Conservation (phyloP, 495 filamentous ascomycete species). For the Penicillium antarcticum region DNA sequence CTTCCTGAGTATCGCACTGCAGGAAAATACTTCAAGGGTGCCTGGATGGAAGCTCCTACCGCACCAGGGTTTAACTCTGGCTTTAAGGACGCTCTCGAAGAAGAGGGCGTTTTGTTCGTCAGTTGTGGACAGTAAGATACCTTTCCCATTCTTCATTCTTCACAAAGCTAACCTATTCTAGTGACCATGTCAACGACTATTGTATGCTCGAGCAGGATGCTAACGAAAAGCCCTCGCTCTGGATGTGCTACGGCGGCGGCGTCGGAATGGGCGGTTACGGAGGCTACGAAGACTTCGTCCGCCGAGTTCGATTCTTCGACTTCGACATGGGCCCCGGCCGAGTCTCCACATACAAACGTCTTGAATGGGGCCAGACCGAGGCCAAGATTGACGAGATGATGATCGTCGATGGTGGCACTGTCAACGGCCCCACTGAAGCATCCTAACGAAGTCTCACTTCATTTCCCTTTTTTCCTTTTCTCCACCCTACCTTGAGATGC, state of each 20-base stretch:
- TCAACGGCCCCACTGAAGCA: constrained; percentile 33
- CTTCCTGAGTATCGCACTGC: constrained; percentile 75
- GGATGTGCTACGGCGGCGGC: constrained; percentile 97
- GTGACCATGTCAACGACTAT: constrained; percentile 95
- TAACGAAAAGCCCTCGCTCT: constrained; percentile 63
- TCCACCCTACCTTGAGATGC: constrained; percentile 2
- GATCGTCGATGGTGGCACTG: constrained; percentile 76
- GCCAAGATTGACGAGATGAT: constrained; percentile 78
- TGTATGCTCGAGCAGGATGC: constrained; percentile 62
- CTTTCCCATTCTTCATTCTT: not conserved
- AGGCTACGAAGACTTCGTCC: constrained; percentile 79
- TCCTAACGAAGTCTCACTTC: constrained; percentile 6
- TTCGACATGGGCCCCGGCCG: constrained; percentile 85
- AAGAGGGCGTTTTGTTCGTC: constrained; percentile 80
- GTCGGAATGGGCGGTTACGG: constrained; percentile 91
- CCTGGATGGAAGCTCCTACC: constrained; percentile 73
- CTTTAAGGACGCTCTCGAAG: constrained; percentile 81
- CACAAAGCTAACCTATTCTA: constrained; percentile 20
- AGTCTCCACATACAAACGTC: constrained; percentile 86
- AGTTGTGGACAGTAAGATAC: constrained; percentile 80
- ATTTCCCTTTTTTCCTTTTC: constrained; percentile 10
- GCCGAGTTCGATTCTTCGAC: constrained; percentile 84
- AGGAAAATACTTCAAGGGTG: constrained; percentile 54
- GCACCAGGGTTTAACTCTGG: constrained; percentile 85
- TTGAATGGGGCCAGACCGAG: constrained; percentile 77